Evolutionary conservation across 805 yeast genomes (phyloP), one percentile per base, ranked within the genome.

Genomic region (Metschnikowia amazonensis): DNA sequence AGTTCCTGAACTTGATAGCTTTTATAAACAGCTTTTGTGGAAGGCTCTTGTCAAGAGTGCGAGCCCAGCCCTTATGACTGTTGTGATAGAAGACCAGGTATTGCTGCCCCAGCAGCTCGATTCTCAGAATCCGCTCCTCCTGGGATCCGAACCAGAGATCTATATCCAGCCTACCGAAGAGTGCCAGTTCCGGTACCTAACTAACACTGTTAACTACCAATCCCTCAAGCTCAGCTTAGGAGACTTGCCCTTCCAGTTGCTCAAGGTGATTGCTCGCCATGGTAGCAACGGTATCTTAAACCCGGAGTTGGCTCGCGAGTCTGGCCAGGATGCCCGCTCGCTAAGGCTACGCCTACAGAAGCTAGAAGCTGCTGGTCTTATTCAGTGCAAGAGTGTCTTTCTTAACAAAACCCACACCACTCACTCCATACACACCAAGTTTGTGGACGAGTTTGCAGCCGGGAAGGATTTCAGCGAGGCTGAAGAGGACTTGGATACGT

Each of bases 321-420:
- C 89, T 0, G 77, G 77, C 7, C 94, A 85, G 62, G 94, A 85
- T 55, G 77, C 82, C 14, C 72, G 92, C 51, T 82, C 89, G 47
- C 67, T 84, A 33, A 81, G 89, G 0, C 70, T 80, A 1, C 70
- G 94, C 53, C 66, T 84, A 43, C 80, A 77, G 54, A 72, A 73
- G 35, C 64, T 85, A 16, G 78, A 73, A 46, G 76, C 70, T 7
- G 59, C 70, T 30, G 79, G 77, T 17, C 62, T 81, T 14, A 74
- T 82, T 4, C 64, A 64, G 18, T 78, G 73, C 42, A 59, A 55
- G 9, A 62, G 52, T 36, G 63, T 60, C 11, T 71, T 58, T 47
- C 58, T 65, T 42, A 62, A 65, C 29, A 76, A 80, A 2, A 78
- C 75, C 45, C 77, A 75, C 35, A 78, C 87, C 6, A 77, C 76